Evolutionary conservation across 225 moss, liverwort and hornwort genomes (phyloP).

Genomic region (Bryoerythrophyllum caledonicum): DNA sequence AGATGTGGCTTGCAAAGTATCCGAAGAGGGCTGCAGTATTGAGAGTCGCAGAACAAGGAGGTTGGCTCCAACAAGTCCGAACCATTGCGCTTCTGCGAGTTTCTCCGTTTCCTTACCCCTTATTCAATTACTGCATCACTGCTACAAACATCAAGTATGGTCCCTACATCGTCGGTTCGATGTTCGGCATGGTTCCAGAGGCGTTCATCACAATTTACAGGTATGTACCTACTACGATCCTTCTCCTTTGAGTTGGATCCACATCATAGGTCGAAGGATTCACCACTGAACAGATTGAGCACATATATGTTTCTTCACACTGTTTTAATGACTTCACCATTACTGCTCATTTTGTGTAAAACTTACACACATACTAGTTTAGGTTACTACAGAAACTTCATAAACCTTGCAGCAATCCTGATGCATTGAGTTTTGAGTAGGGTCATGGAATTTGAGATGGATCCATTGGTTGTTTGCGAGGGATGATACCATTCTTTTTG

Average conservation of each 20-base stretch:
- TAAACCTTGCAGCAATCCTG: not conserved
- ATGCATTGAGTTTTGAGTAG: conserved; percentile 1
- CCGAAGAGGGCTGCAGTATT: conserved; percentile 77
- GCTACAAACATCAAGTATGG: conserved; percentile 73
- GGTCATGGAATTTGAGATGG: too few species aligned
- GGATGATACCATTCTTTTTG: conserved; percentile 12
- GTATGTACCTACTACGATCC: conserved; percentile 20
- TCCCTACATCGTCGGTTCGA: conserved; percentile 75
- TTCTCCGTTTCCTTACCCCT: conserved; percentile 77
- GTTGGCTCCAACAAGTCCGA: conserved; percentile 67
- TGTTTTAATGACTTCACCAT: too few species aligned
- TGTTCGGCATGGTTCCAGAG: conserved; percentile 81
- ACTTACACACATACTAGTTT: too few species aligned
- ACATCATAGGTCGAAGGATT: too few species aligned
- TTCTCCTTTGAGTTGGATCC: not conserved
- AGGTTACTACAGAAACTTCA: too few species aligned
- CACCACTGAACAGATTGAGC: too few species aligned
- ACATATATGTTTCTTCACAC: too few species aligned
- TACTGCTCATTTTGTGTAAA: too few species aligned
- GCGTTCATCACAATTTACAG: conserved; percentile 88
- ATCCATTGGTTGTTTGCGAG: too few species aligned
- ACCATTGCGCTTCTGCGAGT: conserved; percentile 65
- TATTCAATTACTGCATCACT: conserved; percentile 74
- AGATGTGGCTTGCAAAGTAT: conserved; percentile 63
- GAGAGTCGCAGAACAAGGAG: conserved; percentile 76